A percentile compares a stretch with the other conserved stretches of the same genome.
Evolutionary conservation across 495 filamentous ascomycete species (phyloP).

Genomic region (Neurospora sp.): DNA sequence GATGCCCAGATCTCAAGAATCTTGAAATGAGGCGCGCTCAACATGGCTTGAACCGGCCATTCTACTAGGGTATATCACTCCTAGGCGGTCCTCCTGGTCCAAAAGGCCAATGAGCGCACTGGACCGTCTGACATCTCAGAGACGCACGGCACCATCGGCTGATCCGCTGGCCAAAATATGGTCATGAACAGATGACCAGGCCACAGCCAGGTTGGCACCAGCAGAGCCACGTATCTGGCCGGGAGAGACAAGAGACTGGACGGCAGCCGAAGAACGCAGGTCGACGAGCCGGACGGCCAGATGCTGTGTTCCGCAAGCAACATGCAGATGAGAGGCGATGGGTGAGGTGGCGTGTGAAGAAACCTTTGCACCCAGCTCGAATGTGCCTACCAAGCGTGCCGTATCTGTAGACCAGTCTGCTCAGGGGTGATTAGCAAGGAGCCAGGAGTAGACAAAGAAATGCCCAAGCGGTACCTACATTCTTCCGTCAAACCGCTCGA

Average conservation of each 20-base stretch:
- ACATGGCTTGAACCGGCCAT: conserved; percentile 17
- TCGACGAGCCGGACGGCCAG: conserved; percentile 73
- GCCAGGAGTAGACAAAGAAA: background rate
- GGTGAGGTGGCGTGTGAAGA: conserved; percentile 41
- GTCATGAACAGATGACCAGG: conserved; percentile 70
- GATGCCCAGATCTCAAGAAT: conserved; percentile 32
- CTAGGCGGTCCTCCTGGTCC: conserved; percentile 73
- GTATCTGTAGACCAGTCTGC: conserved; percentile 45
- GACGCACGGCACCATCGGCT: conserved; percentile 63
- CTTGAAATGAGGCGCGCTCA: conserved; percentile 27
- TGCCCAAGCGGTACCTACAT: conserved; percentile 42
- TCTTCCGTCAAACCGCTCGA: conserved; percentile 69
- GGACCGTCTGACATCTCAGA: conserved; percentile 76
- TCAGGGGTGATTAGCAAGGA: background rate
- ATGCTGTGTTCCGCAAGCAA: conserved; percentile 77
- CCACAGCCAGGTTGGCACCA: conserved; percentile 59
- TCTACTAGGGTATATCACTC: conserved; percentile 29
- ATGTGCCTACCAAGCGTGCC: too few relatives aligned
- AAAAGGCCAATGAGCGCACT: conserved; percentile 63
- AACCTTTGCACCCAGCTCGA: too few relatives aligned
- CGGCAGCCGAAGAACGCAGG: conserved; percentile 59
- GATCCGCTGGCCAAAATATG: conserved; percentile 71
- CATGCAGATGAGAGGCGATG: conserved; percentile 58
- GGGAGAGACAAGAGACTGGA: conserved; percentile 50
- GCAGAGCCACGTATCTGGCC: conserved; percentile 44